Percentiles rank a stretch among this genome's conserved stretches.
These are phyloP conservation scores for Thielaviopsis cerberus DNA, from an alignment of 2,329 filamentous ascomycete genomes.

Conservation along the genomic window DNA sequence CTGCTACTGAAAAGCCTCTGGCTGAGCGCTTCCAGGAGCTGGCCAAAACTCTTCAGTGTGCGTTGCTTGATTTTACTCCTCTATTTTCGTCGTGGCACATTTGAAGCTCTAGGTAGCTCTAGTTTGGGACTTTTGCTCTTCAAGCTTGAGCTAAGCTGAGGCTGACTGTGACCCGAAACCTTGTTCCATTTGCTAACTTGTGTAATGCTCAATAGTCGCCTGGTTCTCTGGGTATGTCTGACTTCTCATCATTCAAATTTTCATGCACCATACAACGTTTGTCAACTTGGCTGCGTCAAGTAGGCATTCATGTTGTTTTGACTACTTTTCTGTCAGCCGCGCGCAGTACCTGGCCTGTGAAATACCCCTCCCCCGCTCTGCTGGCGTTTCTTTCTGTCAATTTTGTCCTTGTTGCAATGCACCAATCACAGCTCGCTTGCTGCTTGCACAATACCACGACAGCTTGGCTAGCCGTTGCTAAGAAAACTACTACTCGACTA, in stretches of 20 bases:
- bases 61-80: constrained; percentile 20
- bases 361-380: constrained; percentile 1
- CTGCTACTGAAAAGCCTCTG: constrained; percentile 49
- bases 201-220: constrained; percentile 33
- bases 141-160: not conserved
- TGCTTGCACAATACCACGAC: not conserved
- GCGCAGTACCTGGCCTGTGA: no score
- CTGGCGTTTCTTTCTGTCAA: not conserved
- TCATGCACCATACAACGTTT: not conserved
- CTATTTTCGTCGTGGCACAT: not conserved
- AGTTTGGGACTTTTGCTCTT: not conserved
- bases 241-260: constrained; percentile 8
- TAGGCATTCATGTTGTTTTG: not conserved
- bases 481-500: not conserved
- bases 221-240: constrained; percentile 64
- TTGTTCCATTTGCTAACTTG: constrained; percentile 19
- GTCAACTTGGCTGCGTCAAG: not conserved
- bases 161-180: not conserved
- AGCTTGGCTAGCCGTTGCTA: not conserved
- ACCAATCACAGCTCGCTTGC: not conserved
- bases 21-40: constrained; percentile 57
- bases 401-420: not conserved
- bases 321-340: not conserved
- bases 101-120: not conserved
- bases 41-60: constrained; percentile 84